Base-by-base conservation (phyloP, 805 yeast genomes). In the Debaryomyces prosopidis region DNA sequence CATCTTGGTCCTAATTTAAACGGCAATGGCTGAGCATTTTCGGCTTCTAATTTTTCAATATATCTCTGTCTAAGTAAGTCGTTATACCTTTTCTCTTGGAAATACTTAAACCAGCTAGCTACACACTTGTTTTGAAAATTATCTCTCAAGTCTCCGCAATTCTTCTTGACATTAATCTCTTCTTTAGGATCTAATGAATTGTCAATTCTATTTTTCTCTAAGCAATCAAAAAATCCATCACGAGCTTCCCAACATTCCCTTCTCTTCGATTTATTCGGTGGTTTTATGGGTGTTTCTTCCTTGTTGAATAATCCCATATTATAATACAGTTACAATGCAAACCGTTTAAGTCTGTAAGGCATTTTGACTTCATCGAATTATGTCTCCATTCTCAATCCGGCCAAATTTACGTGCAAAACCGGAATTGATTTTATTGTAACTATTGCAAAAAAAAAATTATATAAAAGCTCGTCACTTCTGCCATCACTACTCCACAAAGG, bases 191-290 rank as follows among this genome's bases (percentile, higher is more conserved):
- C 88, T 43, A 84, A 67, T 15, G 96, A 87, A 62, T 87, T 87
- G 7, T 79, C 80, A 43, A 92, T 83, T 14, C 78, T 68, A 56
- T 85, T 77, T 39, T 68, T 72, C 53, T 86, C 88, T 40, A 92
- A 73, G 63, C 99, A 92, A 7, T 67, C 75, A 57, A 89, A 89
- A 60, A 79, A 90, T 34, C 57, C 55, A 58, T 92, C 99, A 48
- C 99, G 79, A 6, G 92, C 75, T 41, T 84, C 92, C 98, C 98
- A 94, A 70, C 99, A 92, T 48, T 74, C 71, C 59, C 81, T 77
- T 52, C 98, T 79, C 53, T 83, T 80, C 20, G 80, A 68, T 57
- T 91, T 81, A 59, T 81, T 80, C 30, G 86, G 86, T 4, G 82
- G 76, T 42, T 62, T 61, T 17, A n/a, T 17, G 30, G 68, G 68